Evolutionary conservation across 192 early-diverging fungal species (phyloP).

Genomic region (Coemansia sp.): DNA sequence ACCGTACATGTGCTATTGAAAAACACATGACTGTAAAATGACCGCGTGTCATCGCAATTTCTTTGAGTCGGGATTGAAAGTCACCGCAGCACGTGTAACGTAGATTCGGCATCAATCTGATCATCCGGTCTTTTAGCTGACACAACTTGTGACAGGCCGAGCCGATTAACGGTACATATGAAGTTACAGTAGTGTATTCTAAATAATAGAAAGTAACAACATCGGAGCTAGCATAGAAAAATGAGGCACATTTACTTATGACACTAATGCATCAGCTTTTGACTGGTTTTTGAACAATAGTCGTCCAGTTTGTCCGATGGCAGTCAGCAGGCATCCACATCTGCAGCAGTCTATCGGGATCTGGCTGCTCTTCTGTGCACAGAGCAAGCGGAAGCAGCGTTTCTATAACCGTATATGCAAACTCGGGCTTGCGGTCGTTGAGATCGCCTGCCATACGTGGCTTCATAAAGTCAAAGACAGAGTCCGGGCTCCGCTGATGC

Average conservation of each 20-base stretch:
- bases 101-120: not conserved
- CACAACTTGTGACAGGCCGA: not conserved
- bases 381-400: conserved; percentile 81
- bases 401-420: conserved; percentile 86
- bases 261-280: not conserved
- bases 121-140: not conserved
- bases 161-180: not conserved
- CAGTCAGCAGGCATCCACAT: conserved; percentile 63
- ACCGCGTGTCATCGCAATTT: not conserved
- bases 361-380: conserved; percentile 61
- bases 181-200: not conserved
- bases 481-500: conserved; percentile 93
- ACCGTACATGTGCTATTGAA: not conserved
- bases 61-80: not conserved
- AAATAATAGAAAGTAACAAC: not conserved
- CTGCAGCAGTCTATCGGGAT: conserved; percentile 72
- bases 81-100: not conserved
- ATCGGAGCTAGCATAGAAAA: not conserved
- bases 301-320: conserved; percentile 52
- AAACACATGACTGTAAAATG: not conserved
- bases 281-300: conserved; percentile 28
- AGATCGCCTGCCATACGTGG: conserved; percentile 58
- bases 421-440: conserved; percentile 71
- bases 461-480: conserved; percentile 92
- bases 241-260: not conserved